These are phyloP conservation scores for Pulveroboletus sp. DNA, from an alignment of 768 basidiomycete genomes.

Conservation along the genomic window DNA sequence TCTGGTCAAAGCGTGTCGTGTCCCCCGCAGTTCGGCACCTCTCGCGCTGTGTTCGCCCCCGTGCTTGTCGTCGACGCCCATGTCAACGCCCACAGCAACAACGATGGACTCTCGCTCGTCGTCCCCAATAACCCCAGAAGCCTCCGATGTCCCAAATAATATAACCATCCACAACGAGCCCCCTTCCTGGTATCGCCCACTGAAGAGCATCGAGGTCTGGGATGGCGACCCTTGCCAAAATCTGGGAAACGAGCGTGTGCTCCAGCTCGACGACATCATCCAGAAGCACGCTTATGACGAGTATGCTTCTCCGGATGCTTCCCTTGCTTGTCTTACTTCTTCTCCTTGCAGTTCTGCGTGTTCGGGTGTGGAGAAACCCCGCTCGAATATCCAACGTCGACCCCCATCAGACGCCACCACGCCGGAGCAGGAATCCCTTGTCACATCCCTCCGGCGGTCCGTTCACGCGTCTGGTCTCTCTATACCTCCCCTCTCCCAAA, in stretches of 20 bases:
- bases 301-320: slow-evolving; percentile 40
- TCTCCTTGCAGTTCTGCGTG: slow-evolving; percentile 15
- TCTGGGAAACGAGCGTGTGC: slow-evolving; percentile 52
- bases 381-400: slow-evolving; percentile 8
- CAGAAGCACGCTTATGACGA: slow-evolving; percentile 75
- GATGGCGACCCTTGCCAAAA: slow-evolving; percentile 43
- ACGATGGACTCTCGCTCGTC: slow-evolving; percentile 65
- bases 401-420: slow-evolving; percentile 32
- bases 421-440: slow-evolving; percentile 31
- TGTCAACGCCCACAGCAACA: slow-evolving; percentile 57
- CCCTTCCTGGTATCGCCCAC: slow-evolving; percentile 57
- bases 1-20: neutral
- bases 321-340: neutral
- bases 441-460: slow-evolving; percentile 31
- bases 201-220: slow-evolving; percentile 46
- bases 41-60: slow-evolving; percentile 6
- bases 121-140: slow-evolving; percentile 68
- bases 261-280: slow-evolving; percentile 70
- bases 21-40: neutral
- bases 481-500: slow-evolving; percentile 35
- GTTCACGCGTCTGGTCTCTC: slow-evolving; percentile 29
- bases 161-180: slow-evolving; percentile 49
- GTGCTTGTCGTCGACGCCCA: slow-evolving; percentile 24
- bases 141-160: slow-evolving; percentile 51
- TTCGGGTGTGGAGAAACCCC: slow-evolving; percentile 18